Percentiles rank a stretch among this genome's conserved stretches.
phyloP scores from a whole-genome alignment of 2,329 filamentous ascomycete species.

The Akanthomyces uredinophilus region DNA sequence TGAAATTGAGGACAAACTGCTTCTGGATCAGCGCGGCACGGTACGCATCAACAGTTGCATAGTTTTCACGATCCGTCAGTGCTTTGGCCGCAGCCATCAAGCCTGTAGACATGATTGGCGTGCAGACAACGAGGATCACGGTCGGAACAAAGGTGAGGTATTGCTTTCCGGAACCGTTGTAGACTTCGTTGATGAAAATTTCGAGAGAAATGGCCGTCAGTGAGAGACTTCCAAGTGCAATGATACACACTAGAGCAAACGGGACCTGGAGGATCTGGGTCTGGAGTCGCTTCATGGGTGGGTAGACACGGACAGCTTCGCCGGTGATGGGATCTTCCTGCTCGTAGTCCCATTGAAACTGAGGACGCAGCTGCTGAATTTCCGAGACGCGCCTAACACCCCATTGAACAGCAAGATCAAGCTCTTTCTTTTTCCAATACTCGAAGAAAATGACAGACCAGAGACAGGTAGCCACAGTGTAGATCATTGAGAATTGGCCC shows the following conservation, averaged over 20 bases:
- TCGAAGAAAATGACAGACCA: conserved; percentile 90
- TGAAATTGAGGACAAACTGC: conserved; percentile 93
- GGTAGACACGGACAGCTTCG: conserved; percentile 70
- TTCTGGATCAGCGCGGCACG: conserved; percentile 83
- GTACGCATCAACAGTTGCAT: conserved; percentile 78
- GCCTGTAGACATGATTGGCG: conserved; percentile 71
- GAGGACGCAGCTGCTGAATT: conserved; percentile 70
- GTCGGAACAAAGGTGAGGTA: conserved; percentile 85
- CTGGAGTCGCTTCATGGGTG: conserved; percentile 66
- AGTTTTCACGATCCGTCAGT: conserved; percentile 84
- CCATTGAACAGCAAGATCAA: conserved; percentile 83
- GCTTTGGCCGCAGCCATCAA: conserved; percentile 71
- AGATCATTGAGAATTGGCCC: conserved; percentile 76
- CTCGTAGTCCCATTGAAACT: conserved; percentile 76
- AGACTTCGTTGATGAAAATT: conserved; percentile 92
- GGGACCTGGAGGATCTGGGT: conserved; percentile 78
- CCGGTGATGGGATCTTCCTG: conserved; percentile 76
- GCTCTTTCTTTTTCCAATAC: conserved; percentile 92
- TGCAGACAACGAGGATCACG: conserved; percentile 72
- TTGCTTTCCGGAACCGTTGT: conserved; percentile 80
- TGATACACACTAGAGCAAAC: conserved; percentile 69
- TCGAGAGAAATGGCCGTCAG: conserved; percentile 86
- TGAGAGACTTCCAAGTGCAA: conserved; percentile 75
- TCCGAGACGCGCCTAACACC: conserved; percentile 77
- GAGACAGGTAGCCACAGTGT: conserved; percentile 71